Evolutionary conservation across 306 rosid species (phyloP), one percentile per base, ranked within the genome.

Genomic region (Gastrolobium bilobum): DNA sequence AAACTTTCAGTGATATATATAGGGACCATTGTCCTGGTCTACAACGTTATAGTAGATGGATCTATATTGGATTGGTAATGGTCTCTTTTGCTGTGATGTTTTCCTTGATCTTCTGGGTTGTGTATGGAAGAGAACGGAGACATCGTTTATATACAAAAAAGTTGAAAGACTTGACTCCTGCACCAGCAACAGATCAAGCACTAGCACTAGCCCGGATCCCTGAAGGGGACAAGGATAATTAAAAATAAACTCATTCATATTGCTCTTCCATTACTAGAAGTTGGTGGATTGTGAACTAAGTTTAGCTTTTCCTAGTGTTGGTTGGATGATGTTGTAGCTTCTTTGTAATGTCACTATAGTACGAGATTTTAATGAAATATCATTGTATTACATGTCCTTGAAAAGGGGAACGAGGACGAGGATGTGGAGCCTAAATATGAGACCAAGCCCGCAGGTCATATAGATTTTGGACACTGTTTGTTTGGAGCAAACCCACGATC

Each of bases 41-140:
- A 44, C 47, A 60, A 30, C 84, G 73, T 48, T 86, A 84, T 44
- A 90, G 86, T 6, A 33, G 54, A 75, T 91, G 87, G 93, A 88
- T 90, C 79, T 96, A 93, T 42, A 31, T 84, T 47, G 99, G 99
- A 13, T 79, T 96, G 76, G 83, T 93, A 8, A 33, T 90, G 86
- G 89, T 96, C 1, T 89, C 99, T 6, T 80, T 81, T 4, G 86
- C 97, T 14, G 93, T 91, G 33, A 87, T 91, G 99, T 71, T 90
- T 63, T 93, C 98, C 0, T 75, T 96, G 85, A 89, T 91, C 64
- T 91, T 90, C 81, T 93, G 99, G 99, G 85, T 91, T 51, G 90
- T 96, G 62, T 96, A 90, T 76, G 96, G 88, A 0, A 79, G 99
- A 83, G 98, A 96, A 68, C 69, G 98, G 14, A 78, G 88, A 11